A percentile compares a stretch with the other conserved stretches of the same genome.
These are phyloP conservation scores for Starmera stellimalicola DNA, from an alignment of 1,139 yeast genomes.

Conservation along the genomic window DNA sequence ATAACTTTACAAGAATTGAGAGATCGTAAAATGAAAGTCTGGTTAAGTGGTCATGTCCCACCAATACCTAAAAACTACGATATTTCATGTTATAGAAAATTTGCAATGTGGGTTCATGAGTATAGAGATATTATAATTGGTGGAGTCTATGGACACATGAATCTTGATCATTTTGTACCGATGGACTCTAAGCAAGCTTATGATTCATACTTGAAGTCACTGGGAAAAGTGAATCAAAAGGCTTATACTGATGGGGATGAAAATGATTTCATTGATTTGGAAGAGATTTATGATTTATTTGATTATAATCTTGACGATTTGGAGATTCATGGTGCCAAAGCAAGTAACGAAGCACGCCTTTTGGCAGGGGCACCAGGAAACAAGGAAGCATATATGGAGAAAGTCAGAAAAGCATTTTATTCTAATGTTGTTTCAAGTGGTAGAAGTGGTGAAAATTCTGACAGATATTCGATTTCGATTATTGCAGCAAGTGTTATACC, in stretches of 20 bases:
- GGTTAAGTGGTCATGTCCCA: constrained; percentile 86
- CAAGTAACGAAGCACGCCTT: constrained; percentile 22
- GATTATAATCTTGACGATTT: constrained; percentile 16
- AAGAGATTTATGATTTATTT: constrained; percentile 15
- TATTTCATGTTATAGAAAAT: constrained; percentile 60
- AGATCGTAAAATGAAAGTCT: constrained; percentile 68
- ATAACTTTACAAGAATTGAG: constrained; percentile 64
- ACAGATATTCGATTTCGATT: constrained; percentile 61
- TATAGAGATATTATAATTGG: constrained; percentile 78
- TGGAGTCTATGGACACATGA: constrained; percentile 83
- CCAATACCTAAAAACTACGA: constrained; percentile 75
- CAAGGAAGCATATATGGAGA: constrained; percentile 53
- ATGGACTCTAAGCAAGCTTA: constrained; percentile 64
- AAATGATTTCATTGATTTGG: constrained; percentile 9
- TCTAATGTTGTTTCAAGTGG: constrained; percentile 31
- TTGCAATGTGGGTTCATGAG: constrained; percentile 69
- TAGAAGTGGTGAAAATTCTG: constrained; percentile 37
- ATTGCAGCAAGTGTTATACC: constrained; percentile 76
- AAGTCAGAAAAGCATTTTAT: constrained; percentile 42
- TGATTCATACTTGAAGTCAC: constrained; percentile 26
- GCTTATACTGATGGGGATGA: constrained; percentile 13
- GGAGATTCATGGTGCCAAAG: constrained; percentile 19
- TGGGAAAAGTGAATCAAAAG: constrained; percentile 1
- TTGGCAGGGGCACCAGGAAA: constrained; percentile 57
- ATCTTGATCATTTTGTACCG: constrained; percentile 75